phyloP scores from a whole-genome alignment of 106 monocot genomes.

The Iris macrosiphon region DNA sequence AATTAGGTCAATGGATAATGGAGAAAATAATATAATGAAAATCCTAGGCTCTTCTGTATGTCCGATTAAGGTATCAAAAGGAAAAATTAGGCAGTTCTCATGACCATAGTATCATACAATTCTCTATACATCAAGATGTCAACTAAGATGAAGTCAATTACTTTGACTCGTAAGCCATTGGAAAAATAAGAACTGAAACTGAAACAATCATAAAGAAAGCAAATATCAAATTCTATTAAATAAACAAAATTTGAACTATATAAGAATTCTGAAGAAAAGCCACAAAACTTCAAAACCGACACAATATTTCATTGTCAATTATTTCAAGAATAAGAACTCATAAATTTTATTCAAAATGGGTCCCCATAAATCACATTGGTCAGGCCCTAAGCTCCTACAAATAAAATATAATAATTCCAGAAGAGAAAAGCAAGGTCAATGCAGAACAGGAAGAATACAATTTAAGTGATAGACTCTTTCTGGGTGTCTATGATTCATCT shows the following conservation, averaged over 20 bases:
- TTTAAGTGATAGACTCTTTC: no score
- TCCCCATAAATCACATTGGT: not conserved
- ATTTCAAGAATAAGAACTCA: not conserved
- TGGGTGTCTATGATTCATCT: no score
- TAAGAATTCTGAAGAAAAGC: not conserved
- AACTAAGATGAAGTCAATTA: not conserved
- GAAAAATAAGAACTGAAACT: not conserved
- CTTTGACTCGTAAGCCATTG: no score
- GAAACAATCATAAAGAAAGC: not conserved
- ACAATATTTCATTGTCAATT: not conserved
- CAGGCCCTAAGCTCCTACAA: not conserved
- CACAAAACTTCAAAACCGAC: not conserved
- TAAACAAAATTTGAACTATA: not conserved
- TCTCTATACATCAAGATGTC: not conserved
- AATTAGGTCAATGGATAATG: no score
- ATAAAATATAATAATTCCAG: no score
- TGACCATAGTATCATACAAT: not conserved
- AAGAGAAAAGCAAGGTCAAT: no score
- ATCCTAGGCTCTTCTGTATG: not conserved
- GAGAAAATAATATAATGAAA: no score
- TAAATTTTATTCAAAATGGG: not conserved
- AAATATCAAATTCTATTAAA: not conserved
- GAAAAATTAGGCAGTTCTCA: not conserved
- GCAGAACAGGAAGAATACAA: no score
- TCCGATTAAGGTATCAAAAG: no score